Base-by-base conservation (phyloP, 75 land plant genomes). In the Pinus taeda region DNA sequence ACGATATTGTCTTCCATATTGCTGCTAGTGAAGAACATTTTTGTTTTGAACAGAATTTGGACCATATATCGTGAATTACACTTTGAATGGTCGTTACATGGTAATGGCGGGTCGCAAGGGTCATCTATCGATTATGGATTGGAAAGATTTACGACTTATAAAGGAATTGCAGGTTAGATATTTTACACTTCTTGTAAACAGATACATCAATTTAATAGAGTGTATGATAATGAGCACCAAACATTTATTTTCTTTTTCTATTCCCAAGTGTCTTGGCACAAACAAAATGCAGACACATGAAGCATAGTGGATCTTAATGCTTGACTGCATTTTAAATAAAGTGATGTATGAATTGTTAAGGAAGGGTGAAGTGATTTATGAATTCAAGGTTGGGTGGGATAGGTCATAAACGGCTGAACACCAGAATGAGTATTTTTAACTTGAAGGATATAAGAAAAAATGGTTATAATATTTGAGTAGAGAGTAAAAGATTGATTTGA, bases 51-150 rank as follows among this genome's bases (percentile, higher is more conserved):
- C 88, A 96, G 98, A 76, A 11, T 82, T 96, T 49, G 99, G 99
- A 71, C 99, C 99, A 60, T 96, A 96, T 74, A 77, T 75, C 33
- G 36, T 94, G 77, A 93, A 96, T 76, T 96, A 84, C 71, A 87
- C 90, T 30, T 59, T 78, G 62, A 96, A 72, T 87, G 99, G 99
- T 73, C 88, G 88, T 11, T 83, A 90, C 83, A 83, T 92, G 87
- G 82, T 90, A 39, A 62, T 90, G 62, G 99, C 82, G 39, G 99
- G 99, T 70, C 89, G 93, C 11, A 96, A 92, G 80, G 99, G 99
- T 12, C 99, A 96, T 80, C 83, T 96, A 57, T 91, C 97, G 12
- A 79, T 79, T 24, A 76, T 74, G 30, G 76, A 74, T 29, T 45
- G 74, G 33, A 33, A 33, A 33, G 33, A 33, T 33, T 33, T 33